Base-by-base conservation (phyloP, 2,329 filamentous ascomycete species). In the Ophiostoma sp. region DNA sequence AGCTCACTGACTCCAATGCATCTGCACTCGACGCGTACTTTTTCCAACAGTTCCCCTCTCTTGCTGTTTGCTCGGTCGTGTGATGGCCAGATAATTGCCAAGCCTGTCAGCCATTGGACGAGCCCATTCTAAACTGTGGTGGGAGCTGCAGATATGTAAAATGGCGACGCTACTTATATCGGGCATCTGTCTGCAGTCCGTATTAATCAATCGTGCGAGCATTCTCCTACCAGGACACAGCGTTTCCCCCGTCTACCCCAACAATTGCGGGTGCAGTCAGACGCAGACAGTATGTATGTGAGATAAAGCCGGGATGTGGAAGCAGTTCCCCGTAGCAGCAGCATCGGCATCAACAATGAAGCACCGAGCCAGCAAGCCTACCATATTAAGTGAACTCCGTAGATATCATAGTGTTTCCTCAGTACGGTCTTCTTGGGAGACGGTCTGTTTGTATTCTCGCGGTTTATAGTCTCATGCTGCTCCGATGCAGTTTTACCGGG, bases 31-130 rank as follows among this genome's bases (percentile, higher is more conserved):
- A 55, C 49, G 18, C 49, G n/a, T 27, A 55, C 49, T 7, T n/a
- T 55, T 55, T 55, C 8, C 16, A 18, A 16, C 7, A 27, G 2
- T 27, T 11, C 9, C 45, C 49, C 49, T 18, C 49, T 55, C 49
- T 55, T 55, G n/a, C 49, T n/a, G 49, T 55, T 55, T 55, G 49
- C 18, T 62, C 14, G 38, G 58, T 62, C 58, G 58, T 42, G 58
- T 62, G 58, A 62, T 62, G 58, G 7, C 7, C 38, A 6, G 16
- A 62, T 41, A 27, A 27, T 27, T 27, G 58, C 58, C 49, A 55
- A 55, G 49, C 49, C 49, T 11, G 18, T 18, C n/a, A 7, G 6
- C 49, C 49, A 55, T 11, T n/a, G 49, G 18, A 27, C 49, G 27
- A 55, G 27, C 27, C 27, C 38, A 40, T 27, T 38, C 27, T 18